phyloP scores from a whole-genome alignment of 1,139 yeast genomes.

The Candida glucosophila region DNA sequence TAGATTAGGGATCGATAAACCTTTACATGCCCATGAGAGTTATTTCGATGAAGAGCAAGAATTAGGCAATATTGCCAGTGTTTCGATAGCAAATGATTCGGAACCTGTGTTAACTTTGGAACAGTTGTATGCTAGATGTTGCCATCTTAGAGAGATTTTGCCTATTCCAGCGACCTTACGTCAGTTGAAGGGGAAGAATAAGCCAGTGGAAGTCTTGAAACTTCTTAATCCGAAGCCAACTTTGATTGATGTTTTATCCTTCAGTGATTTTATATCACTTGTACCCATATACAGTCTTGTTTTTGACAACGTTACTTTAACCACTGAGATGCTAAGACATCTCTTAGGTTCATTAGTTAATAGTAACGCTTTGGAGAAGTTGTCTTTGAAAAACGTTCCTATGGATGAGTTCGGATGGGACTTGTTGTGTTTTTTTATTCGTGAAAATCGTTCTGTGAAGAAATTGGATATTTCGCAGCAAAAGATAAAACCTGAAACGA shows the following conservation, averaged over 20 bases:
- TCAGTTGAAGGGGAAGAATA: slow-evolving; percentile 68
- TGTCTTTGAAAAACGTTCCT: slow-evolving; percentile 72
- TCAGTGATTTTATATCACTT: slow-evolving; percentile 78
- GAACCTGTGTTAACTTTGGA: slow-evolving; percentile 49
- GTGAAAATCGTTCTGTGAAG: slow-evolving; percentile 46
- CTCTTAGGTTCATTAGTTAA: slow-evolving; percentile 54
- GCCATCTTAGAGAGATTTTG: slow-evolving; percentile 83
- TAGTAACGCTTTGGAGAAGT: slow-evolving; percentile 54
- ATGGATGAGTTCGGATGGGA: slow-evolving; percentile 69
- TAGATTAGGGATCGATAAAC: slow-evolving; percentile 38
- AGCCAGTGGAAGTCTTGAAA: slow-evolving; percentile 70
- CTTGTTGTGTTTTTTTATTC: slow-evolving; percentile 61
- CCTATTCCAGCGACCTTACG: slow-evolving; percentile 89
- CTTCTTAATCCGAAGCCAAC: slow-evolving; percentile 88
- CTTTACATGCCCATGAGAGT: slow-evolving; percentile 61
- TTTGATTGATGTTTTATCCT: slow-evolving; percentile 77
- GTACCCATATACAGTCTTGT: slow-evolving; percentile 73
- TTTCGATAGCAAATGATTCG: slow-evolving; percentile 6
- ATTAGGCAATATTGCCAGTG: slow-evolving; percentile 1
- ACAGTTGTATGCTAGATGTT: slow-evolving; percentile 78
- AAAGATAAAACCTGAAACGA: slow-evolving; percentile 45
- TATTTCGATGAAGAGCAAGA: slow-evolving; percentile 35
- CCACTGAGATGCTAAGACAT: slow-evolving; percentile 72
- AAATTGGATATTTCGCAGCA: slow-evolving; percentile 80
- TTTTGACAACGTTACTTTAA: slow-evolving; percentile 75